Evolutionary conservation across 805 yeast genomes (phyloP).

Genomic region (Lipomyces yamanashiensis): DNA sequence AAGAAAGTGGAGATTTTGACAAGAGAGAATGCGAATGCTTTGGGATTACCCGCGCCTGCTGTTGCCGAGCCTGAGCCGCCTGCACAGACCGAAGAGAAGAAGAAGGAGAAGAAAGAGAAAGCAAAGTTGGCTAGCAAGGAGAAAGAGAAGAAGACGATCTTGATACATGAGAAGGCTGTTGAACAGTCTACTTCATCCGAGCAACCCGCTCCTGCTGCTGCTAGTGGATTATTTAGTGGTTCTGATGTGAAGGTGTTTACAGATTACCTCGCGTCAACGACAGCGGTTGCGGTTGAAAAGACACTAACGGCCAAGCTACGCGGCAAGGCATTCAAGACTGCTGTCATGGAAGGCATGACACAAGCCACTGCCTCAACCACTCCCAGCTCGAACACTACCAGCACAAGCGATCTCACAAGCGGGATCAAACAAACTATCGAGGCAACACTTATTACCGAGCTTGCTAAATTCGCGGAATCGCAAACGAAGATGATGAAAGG

Average conservation of each 20-base stretch:
- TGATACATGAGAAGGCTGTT: conserved; percentile 3
- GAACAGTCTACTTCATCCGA: neutral
- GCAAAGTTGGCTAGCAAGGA: conserved; percentile 4
- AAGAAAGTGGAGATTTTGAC: conserved; percentile 25
- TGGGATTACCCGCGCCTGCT: conserved; percentile 22
- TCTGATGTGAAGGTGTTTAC: conserved; percentile 1
- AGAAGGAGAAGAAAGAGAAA: conserved; percentile 17
- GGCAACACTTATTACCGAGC: conserved; percentile 2
- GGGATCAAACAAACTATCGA: conserved; percentile 2
- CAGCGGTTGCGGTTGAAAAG: conserved; percentile 13
- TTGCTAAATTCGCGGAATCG: conserved; percentile 1
- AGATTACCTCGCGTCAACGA: neutral
- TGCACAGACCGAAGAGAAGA: neutral
- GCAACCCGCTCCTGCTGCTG: neutral
- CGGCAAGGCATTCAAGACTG: neutral
- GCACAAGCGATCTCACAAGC: neutral
- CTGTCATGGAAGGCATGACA: neutral
- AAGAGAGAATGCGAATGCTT: conserved; percentile 22
- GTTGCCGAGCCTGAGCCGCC: neutral
- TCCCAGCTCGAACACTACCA: neutral
- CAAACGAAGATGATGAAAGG: conserved; percentile 5
- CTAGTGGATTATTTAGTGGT: neutral
- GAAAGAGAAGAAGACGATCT: conserved; percentile 6
- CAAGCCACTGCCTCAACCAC: neutral
- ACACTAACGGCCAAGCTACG: conserved; percentile 6